Percentiles rank a stretch among this genome's conserved stretches.
phyloP scores from a whole-genome alignment of 2,329 filamentous ascomycete genomes.

The Xylaria sp. region DNA sequence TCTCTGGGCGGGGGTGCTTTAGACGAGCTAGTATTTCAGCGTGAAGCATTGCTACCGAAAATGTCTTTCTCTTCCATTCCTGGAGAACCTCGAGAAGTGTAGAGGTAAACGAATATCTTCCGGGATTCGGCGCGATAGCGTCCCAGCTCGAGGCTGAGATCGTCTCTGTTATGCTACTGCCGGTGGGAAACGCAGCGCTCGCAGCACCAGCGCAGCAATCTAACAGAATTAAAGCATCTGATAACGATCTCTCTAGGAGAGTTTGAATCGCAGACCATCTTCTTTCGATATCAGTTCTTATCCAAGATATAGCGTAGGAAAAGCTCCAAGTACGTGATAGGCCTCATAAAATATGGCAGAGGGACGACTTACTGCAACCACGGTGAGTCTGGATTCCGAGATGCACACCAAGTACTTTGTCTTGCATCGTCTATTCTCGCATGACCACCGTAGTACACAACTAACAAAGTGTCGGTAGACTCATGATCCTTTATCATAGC shows the following conservation, averaged over 20 bases:
- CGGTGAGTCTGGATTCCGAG: constrained; percentile 62
- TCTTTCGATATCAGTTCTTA: constrained; percentile 38
- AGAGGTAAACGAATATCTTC: constrained; percentile 69
- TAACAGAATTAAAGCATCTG: constrained; percentile 67
- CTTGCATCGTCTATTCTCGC: constrained; percentile 69
- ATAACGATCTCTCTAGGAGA: constrained; percentile 65
- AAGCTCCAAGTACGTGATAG: constrained; percentile 32
- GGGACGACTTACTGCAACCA: constrained; percentile 62
- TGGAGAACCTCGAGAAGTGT: constrained; percentile 68
- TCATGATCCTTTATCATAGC: constrained; percentile 68
- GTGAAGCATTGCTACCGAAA: constrained; percentile 70
- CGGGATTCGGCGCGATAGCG: constrained; percentile 68
- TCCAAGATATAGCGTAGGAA: constrained; percentile 5
- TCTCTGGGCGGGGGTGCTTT: constrained; percentile 68
- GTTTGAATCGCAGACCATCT: constrained; percentile 71
- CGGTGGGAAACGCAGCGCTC: constrained; percentile 68
- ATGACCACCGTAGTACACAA: constrained; percentile 70
- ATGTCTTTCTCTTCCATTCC: constrained; percentile 65
- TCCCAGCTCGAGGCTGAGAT: constrained; percentile 73
- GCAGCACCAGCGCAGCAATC: constrained; percentile 71
- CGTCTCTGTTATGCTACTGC: constrained; percentile 69
- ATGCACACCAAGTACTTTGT: constrained; percentile 71
- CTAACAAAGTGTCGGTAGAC: constrained; percentile 64
- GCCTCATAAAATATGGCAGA: constrained; percentile 6
- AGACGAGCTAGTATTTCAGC: constrained; percentile 69